phyloP scores from a whole-genome alignment of 2,329 filamentous ascomycete species.

The Ilyonectria mors-panacis region DNA sequence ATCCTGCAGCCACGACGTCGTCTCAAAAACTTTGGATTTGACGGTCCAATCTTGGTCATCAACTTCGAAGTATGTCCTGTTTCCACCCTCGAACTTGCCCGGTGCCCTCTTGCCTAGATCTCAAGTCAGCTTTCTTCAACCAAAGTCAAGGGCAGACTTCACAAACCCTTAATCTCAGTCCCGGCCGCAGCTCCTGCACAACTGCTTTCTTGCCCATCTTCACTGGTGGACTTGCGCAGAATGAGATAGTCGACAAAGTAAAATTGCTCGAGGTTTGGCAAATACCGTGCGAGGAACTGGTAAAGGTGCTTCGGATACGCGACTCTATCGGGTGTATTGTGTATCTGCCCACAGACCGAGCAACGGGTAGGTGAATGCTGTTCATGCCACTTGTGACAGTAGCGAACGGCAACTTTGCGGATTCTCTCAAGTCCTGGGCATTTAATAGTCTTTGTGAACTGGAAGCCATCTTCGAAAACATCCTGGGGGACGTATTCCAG shows the following conservation, averaged over 20 bases:
- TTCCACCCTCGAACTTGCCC: constrained; percentile 40
- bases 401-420: constrained; percentile 59
- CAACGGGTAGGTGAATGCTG: constrained; percentile 48
- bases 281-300: constrained; percentile 59
- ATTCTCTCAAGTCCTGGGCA: constrained; percentile 53
- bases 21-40: constrained; percentile 53
- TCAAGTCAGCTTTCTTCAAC: constrained; percentile 24
- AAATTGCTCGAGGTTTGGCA: constrained; percentile 60
- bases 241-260: constrained; percentile 63
- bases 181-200: background rate
- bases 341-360: constrained; percentile 52
- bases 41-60: constrained; percentile 54
- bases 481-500: constrained; percentile 54
- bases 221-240: constrained; percentile 45
- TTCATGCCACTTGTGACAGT: constrained; percentile 59
- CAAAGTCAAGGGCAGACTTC: background rate
- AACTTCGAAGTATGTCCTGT: constrained; percentile 53
- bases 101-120: constrained; percentile 14
- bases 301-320: constrained; percentile 59
- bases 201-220: background rate
- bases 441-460: constrained; percentile 44
- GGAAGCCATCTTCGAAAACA: constrained; percentile 46
- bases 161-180: constrained; percentile 27
- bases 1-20: constrained; percentile 56
- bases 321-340: constrained; percentile 45